These are phyloP conservation scores for Diaporthe australafricana DNA, from an alignment of 2,329 filamentous ascomycete species.

Conservation along the genomic window DNA sequence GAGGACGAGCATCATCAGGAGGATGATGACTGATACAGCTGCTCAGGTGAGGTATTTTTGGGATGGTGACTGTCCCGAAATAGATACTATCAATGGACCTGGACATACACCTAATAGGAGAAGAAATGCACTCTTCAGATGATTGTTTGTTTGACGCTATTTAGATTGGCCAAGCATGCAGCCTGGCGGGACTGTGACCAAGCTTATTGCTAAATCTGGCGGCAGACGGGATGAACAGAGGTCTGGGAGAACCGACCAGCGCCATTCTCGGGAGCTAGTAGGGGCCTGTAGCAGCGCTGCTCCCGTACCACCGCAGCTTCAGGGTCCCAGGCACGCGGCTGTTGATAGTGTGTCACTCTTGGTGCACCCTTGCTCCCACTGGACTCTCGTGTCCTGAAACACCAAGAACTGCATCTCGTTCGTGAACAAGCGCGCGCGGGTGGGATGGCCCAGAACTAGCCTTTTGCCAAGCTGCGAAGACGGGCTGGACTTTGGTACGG, in stretches of 20 bases:
- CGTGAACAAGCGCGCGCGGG: neutral
- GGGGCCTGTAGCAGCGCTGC: neutral
- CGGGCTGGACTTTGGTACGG: neutral
- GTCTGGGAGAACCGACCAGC: neutral
- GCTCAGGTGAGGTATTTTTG: neutral
- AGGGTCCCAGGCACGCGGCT: too few species aligned
- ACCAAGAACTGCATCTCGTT: neutral
- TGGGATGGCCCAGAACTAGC: conserved; percentile 10
- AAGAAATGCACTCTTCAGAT: neutral
- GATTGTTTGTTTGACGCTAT: neutral
- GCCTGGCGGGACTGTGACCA: neutral
- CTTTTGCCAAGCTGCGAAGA: conserved; percentile 2
- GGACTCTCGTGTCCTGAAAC: conserved; percentile 7
- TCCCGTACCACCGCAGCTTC: too few species aligned
- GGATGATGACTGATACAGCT: neutral
- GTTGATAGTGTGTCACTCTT: neutral
- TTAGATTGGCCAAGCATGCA: neutral
- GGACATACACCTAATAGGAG: neutral
- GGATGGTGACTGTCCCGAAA: neutral
- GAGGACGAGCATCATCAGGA: neutral
- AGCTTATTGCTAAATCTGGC: conserved; percentile 2
- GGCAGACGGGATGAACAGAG: conserved; percentile 1
- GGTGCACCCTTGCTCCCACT: neutral
- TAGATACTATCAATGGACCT: neutral
- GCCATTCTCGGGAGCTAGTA: neutral